phyloP scores from a whole-genome alignment of 805 yeast species.

The Ogataea sp. region DNA sequence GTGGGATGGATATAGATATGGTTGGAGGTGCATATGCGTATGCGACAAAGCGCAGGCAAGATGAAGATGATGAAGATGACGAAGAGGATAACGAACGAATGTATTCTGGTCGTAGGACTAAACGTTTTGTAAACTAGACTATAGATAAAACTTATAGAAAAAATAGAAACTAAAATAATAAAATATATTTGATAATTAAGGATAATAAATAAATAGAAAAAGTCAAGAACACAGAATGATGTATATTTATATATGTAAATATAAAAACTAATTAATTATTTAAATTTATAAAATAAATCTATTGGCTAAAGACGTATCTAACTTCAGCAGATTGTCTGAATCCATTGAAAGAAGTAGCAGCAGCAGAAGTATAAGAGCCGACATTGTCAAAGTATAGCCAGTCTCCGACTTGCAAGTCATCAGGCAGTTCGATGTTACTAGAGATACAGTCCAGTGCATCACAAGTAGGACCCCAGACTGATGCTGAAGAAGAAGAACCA shows the following conservation, averaged over 20 bases:
- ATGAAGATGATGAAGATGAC: slow-evolving; percentile 7
- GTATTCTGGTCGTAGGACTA: too few relatives aligned
- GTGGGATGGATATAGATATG: slow-evolving; percentile 21
- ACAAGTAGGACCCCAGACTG: slow-evolving; percentile 98
- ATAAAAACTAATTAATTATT: neutral
- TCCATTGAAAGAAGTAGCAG: slow-evolving; percentile 91
- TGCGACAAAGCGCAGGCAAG: slow-evolving; percentile 14
- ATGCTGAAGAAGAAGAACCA: slow-evolving; percentile 25
- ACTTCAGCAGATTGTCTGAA: slow-evolving; percentile 57
- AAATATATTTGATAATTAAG: too few relatives aligned
- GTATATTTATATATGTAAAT: neutral
- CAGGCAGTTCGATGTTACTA: slow-evolving; percentile 40
- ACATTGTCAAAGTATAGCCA: slow-evolving; percentile 80
- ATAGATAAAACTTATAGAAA: too few relatives aligned
- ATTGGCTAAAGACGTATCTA: slow-evolving; percentile 43
- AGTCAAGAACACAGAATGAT: neutral
- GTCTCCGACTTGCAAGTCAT: slow-evolving; percentile 72
- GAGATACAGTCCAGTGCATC: slow-evolving; percentile 89
- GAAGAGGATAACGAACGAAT: slow-evolving; percentile 2
- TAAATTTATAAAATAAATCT: slow-evolving; percentile 1
- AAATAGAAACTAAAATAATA: too few relatives aligned
- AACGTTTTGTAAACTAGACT: neutral
- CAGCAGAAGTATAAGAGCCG: slow-evolving; percentile 92
- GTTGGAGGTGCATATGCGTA: slow-evolving; percentile 13
- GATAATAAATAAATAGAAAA: neutral